Evolutionary conservation across 1,139 yeast genomes (phyloP), one percentile per base, ranked within the genome.

Genomic region (Waltiozyma sp.): DNA sequence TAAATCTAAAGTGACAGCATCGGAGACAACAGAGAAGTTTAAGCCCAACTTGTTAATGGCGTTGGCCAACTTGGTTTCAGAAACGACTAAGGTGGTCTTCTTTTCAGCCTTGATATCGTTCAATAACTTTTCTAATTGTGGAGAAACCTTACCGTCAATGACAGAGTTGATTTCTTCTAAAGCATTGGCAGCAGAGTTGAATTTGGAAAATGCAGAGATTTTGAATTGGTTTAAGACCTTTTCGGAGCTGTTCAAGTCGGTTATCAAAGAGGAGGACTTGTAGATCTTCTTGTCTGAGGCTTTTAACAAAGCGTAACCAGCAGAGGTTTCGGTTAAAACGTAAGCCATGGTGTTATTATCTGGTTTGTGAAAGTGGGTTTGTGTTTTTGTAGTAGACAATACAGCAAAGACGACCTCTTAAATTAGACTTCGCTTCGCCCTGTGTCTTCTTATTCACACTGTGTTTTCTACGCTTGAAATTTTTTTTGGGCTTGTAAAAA

Each of bases 261-360:
- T 76, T 54, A 85, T 68, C 57, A 88, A 69, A 47, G 78, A 63
- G 43, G 84, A 65, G 28, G 94, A 82, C 72, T 89, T 88, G 75
- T 89, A 81, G 61, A 91, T 83, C 76, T 91, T 91, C 74, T 91
- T 91, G 73, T 91, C 97, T 52, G 95, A 81, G 47, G 97, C 96
- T 72, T 91, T 91, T 61, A 91, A 77, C 63, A 91, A 75, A 63
- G 97, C 97, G 64, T 91, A 91, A 63, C 98, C 98, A 45, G 98
- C 98, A 53, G 97, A 86, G 52, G 97, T 91, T 73, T 91, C 98
- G 50, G 97, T 85, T 65, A 91, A 79, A 61, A 91, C 91, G 76
- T 77, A 88, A 56, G 97, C 87, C 96, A 88, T 88, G 44, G 45
- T 54, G 39, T 36, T n/a, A 36, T 36, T 19, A 36, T 36, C 21